A percentile compares a stretch with the other conserved stretches of the same genome.
These are phyloP conservation scores for Phlebopus sp. DNA, from an alignment of 1,284 basidiomycete genomes.

Conservation along the genomic window DNA sequence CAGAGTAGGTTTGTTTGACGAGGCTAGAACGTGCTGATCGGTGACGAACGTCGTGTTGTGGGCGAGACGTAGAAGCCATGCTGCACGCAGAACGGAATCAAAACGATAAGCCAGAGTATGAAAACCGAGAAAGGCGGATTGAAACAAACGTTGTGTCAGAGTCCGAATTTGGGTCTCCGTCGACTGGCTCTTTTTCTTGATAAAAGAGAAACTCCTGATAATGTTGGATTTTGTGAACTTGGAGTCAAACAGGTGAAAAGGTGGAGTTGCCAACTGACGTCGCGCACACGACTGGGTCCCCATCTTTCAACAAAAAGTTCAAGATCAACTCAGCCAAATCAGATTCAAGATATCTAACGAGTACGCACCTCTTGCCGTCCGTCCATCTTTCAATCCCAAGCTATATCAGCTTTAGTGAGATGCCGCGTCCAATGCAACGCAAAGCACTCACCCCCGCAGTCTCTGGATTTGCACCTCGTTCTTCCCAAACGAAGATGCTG, in stretches of 20 bases:
- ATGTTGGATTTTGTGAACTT: conserved; percentile 3
- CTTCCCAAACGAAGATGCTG: conserved; percentile 82
- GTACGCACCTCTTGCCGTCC: conserved; percentile 60
- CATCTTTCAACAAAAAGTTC: conserved; percentile 42
- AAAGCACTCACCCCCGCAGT: conserved; percentile 53
- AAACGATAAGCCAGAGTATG: conserved; percentile 7
- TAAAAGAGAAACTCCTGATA: conserved; percentile 74
- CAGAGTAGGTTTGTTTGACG: conserved; percentile 79
- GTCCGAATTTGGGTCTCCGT: conserved; percentile 45
- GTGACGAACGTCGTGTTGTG: conserved; percentile 33
- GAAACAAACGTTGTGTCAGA: conserved; percentile 40
- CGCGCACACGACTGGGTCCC: conserved; percentile 74
- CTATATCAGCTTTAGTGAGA: conserved; percentile 30
- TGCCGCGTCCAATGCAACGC: neutral
- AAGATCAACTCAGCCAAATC: conserved; percentile 13
- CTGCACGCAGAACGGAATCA: conserved; percentile 20
- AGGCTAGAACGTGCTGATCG: conserved; percentile 48
- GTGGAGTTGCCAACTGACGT: conserved; percentile 43
- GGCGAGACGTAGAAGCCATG: conserved; percentile 33
- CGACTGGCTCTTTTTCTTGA: conserved; percentile 55
- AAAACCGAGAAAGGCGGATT: neutral
- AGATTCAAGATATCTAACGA: conserved; percentile 24
- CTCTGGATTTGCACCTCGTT: conserved; percentile 69
- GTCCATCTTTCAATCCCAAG: conserved; percentile 79
- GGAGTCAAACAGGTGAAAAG: conserved; percentile 3